These are phyloP conservation scores for Henckelia pumila DNA, from an alignment of 257 asterid species.

Conservation along the genomic window DNA sequence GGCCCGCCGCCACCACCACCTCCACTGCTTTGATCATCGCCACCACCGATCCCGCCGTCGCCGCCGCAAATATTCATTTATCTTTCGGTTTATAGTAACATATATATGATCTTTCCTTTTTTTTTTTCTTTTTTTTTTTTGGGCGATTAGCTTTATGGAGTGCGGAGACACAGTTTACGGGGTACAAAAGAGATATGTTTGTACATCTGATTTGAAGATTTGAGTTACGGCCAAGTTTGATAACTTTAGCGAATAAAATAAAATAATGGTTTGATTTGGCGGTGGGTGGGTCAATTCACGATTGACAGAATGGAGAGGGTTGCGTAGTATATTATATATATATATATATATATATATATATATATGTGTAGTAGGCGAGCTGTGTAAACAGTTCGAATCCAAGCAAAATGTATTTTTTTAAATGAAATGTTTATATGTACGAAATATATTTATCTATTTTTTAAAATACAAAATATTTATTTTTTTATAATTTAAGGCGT, in stretches of 20 bases:
- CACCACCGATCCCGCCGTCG: slow-evolving; percentile 22
- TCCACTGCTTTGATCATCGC: slow-evolving; percentile 6
- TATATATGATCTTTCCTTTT: background rate
- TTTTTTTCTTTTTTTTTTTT: too few species aligned
- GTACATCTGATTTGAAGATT: too few species aligned
- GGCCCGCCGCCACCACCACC: slow-evolving; percentile 38
- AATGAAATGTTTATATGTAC: too few species aligned
- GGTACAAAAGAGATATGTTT: too few species aligned
- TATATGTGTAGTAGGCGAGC: background rate
- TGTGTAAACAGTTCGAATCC: background rate
- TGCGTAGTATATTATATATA: too few species aligned
- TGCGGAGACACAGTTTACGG: background rate
- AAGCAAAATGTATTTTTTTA: background rate
- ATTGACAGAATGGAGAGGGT: background rate
- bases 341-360: too few species aligned
- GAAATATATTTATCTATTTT: too few species aligned
- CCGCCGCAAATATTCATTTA: slow-evolving; percentile 21
- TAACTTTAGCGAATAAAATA: too few species aligned
- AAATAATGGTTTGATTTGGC: background rate
- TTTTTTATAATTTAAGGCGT: too few species aligned
- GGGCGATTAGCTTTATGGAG: background rate
- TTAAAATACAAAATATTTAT: too few species aligned
- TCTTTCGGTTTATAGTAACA: background rate
- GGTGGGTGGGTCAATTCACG: too few species aligned
- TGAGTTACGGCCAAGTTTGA: too few species aligned